Evolutionary conservation across 1,284 basidiomycete genomes (phyloP).

Genomic region (Melampsora larici-populina): DNA sequence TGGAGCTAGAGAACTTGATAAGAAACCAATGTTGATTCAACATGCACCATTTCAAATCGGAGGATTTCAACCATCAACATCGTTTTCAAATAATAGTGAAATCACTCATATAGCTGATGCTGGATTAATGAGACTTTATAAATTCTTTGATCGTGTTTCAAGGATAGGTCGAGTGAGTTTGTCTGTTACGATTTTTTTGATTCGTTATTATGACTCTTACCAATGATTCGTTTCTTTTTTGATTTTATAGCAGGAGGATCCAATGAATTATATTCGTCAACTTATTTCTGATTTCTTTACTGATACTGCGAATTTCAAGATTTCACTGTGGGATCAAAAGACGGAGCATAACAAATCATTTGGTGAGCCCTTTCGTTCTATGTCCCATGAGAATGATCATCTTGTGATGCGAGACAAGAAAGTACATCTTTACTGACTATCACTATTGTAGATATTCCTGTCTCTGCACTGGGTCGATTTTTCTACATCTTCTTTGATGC

Average conservation of each 20-base stretch:
- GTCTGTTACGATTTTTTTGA: conserved; percentile 8
- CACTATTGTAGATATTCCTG: conserved; percentile 26
- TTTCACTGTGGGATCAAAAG: conserved; percentile 38
- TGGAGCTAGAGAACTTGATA: too few species aligned
- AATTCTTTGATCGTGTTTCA: conserved; percentile 35
- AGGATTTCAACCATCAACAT: too few species aligned
- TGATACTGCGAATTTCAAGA: conserved; percentile 34
- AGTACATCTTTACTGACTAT: background rate
- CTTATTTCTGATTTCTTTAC: conserved; percentile 30
- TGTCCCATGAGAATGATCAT: background rate
- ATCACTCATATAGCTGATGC: background rate
- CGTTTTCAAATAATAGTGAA: too few species aligned
- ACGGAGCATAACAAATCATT: conserved; percentile 34
- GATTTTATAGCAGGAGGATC: conserved; percentile 15
- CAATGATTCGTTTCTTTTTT: background rate
- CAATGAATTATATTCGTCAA: conserved; percentile 19
- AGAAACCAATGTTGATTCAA: too few species aligned
- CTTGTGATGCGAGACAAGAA: background rate
- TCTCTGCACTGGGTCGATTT: conserved; percentile 26
- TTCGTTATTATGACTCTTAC: background rate
- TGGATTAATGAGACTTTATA: conserved; percentile 31
- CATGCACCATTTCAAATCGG: too few species aligned
- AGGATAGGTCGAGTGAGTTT: conserved; percentile 20
- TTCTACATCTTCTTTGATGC: conserved; percentile 35
- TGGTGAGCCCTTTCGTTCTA: conserved; percentile 17